A percentile compares a stretch with the other conserved stretches of the same genome.
These are phyloP conservation scores for Clitocybe nebularis DNA, from an alignment of 1,284 basidiomycete species.

Conservation along the genomic window DNA sequence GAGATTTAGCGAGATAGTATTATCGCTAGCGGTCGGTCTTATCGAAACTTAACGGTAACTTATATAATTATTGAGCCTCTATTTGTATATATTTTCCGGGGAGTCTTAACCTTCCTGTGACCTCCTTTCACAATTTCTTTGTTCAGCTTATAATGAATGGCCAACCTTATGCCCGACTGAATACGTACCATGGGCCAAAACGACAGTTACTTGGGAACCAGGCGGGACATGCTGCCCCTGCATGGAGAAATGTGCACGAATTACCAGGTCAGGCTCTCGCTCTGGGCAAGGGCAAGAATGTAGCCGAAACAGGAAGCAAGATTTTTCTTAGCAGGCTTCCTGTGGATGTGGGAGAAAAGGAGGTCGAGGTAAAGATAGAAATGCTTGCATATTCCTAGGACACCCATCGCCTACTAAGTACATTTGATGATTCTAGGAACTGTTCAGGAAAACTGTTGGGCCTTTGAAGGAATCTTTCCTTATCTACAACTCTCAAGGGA, in stretches of 20 bases:
- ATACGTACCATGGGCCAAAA: slow-evolving; percentile 52
- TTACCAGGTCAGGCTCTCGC: slow-evolving; percentile 14
- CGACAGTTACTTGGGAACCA: slow-evolving; percentile 53
- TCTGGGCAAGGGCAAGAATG: slow-evolving; percentile 30
- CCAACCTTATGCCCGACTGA: slow-evolving; percentile 31
- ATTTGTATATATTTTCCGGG: slow-evolving; percentile 6
- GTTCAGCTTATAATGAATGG: slow-evolving; percentile 13
- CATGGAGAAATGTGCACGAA: slow-evolving; percentile 40
- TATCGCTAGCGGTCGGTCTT: too few species aligned
- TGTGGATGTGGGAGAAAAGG: slow-evolving; percentile 60
- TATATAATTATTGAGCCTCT: background rate
- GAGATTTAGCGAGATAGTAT: too few species aligned
- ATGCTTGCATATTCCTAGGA: background rate
- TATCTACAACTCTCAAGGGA: slow-evolving; percentile 65
- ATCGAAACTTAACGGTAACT: too few species aligned
- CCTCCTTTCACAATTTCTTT: too few species aligned
- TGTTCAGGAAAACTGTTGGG: slow-evolving; percentile 72
- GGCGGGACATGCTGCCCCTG: slow-evolving; percentile 50
- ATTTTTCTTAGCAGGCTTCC: slow-evolving; percentile 70
- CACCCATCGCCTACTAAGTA: too few species aligned
- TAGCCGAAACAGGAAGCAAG: slow-evolving; percentile 50
- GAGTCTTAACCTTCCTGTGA: background rate
- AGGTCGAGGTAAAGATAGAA: slow-evolving; percentile 53
- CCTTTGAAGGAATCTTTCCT: slow-evolving; percentile 65
- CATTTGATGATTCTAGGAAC: slow-evolving; percentile 40